phyloP scores from a whole-genome alignment of 768 basidiomycete species.

The Cystofilobasidium capitatum region DNA sequence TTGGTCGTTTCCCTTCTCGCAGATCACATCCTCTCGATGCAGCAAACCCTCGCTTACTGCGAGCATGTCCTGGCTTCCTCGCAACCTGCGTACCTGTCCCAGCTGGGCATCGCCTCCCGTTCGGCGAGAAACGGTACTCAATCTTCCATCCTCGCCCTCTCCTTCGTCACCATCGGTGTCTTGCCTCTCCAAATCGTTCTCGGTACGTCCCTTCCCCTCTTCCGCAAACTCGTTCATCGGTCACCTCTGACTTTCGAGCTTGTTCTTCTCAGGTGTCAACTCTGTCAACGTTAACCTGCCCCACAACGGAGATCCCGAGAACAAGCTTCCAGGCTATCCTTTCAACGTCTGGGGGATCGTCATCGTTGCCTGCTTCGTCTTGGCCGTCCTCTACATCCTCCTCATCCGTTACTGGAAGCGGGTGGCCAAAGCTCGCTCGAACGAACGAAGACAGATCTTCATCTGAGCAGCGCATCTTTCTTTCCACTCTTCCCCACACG shows the following conservation, averaged over 20 bases:
- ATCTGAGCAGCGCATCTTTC: not conserved
- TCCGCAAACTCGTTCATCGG: not conserved
- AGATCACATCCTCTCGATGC: constrained; percentile 86
- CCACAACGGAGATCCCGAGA: constrained; percentile 42
- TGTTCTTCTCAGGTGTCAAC: constrained; percentile 49
- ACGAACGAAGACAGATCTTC: not conserved
- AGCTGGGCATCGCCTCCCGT: constrained; percentile 56
- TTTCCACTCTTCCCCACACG: not conserved
- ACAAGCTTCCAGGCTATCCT: constrained; percentile 37
- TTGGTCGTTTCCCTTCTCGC: not conserved
- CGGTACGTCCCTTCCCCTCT: constrained; percentile 33
- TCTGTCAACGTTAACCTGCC: constrained; percentile 62
- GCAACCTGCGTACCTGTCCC: constrained; percentile 73
- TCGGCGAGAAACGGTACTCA: constrained; percentile 56
- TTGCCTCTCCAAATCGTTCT: constrained; percentile 52
- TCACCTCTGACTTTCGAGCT: not conserved
- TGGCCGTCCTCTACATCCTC: not conserved
- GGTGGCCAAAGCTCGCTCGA: not conserved
- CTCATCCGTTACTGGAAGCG: constrained; percentile 14
- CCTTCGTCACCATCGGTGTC: constrained; percentile 57
- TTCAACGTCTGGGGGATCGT: constrained; percentile 53
- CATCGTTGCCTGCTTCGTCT: constrained; percentile 36
- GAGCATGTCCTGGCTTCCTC: constrained; percentile 80
- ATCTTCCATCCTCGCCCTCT: constrained; percentile 56
- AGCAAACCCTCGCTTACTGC: constrained; percentile 72